Base-by-base conservation (phyloP, 768 basidiomycete genomes). In the Boletus edulis region DNA sequence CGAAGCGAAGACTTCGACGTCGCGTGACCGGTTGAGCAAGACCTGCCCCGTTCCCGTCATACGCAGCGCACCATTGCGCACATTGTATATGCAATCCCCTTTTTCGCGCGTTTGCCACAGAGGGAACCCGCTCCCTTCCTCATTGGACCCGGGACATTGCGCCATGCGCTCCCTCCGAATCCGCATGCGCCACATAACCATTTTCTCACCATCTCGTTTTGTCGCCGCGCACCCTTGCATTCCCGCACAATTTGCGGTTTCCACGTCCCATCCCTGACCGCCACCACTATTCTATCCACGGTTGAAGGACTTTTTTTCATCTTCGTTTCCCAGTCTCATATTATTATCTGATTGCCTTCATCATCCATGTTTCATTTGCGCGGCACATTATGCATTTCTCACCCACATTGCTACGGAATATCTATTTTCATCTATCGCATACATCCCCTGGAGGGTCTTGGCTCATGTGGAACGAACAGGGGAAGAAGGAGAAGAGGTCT, bases 1-100 rank as follows among this genome's bases (percentile, higher is more conserved):
- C 75, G 18, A 76, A 78, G 56, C 75, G 76, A 43, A 58, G 70
- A 55, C 62, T 74, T 20, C 58, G 58, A 47, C 68, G 71, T 42
- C 59, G 62, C 32, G 35, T 70, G 61, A 65, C 68, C 7, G 61
- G 68, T 34, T 69, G 56, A 71, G 46, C 50, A 24, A 20, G 0
- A 20, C 15, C 22, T 37, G 53, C 55, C 27, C 20, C 17, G 14
- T 60, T 57, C 45, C 53, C 53, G 51, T 52, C 60, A 10, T 32
- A 34, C 46, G 9, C n/a, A 47, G 48, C 56, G 65, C 62, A 49
- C 38, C 31, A 29, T 31, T 42, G 62, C 54, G 58, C 56, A 46
- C 37, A 51, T n/a, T 49, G 55, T 61, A 57, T 60, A 67, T 67
- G 65, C 65, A 62, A 58, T 48, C 60, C 49, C 54, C 51, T 55